Evolutionary conservation across 148 eudicot genomes (phyloP), one percentile per base, ranked within the genome.

Genomic region (Diospyros lotus): DNA sequence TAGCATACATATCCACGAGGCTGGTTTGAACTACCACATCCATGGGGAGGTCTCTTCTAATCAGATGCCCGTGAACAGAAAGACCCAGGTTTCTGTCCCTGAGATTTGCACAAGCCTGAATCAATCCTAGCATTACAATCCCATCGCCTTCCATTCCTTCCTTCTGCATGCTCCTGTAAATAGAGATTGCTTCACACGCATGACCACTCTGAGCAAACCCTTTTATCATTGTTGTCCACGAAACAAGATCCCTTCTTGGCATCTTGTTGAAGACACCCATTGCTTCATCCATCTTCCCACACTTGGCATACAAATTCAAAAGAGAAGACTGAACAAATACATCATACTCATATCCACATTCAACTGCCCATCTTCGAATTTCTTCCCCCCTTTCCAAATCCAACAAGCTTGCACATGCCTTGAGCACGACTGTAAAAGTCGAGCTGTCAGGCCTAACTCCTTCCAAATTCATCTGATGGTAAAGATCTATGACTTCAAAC

Each of bases 381-480:
- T 84, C 85, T 60, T 76, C 86, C 1, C 94, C 97, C 80, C 13
- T 80, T 53, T 80, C 78, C 75, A 87, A 83, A 81, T 89, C 89
- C 74, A 63, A 78, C 75, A 82, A 82, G 69, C 77, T 81, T 0
- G 92, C 54, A 66, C 97, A 91, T 50, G 93, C 91, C 85, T 89
- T 91, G 64, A 91, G 86, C 3, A 86, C 82, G 61, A 89, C 78
- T 0, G 94, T 92, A 72, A 88, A 90, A 18, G 90, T 84, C 7
- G 95, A 92, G 84, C 97, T 92, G 63, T 92, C 97, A n/a, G 90
- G 91, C 73, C 68, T 86, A 52, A 84, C 69, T 40, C 84, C 89
- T 62, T 87, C 87, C 55, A 42, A 62, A 56, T 62, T 64, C 94
- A 90, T 84, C 68, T 58, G 48, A 3, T 58, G 64, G 71, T 86